A percentile compares a stretch with the other conserved stretches of the same genome.
Evolutionary conservation across 2,329 filamentous ascomycete species (phyloP).

Genomic region (Ceratocystis papillata): DNA sequence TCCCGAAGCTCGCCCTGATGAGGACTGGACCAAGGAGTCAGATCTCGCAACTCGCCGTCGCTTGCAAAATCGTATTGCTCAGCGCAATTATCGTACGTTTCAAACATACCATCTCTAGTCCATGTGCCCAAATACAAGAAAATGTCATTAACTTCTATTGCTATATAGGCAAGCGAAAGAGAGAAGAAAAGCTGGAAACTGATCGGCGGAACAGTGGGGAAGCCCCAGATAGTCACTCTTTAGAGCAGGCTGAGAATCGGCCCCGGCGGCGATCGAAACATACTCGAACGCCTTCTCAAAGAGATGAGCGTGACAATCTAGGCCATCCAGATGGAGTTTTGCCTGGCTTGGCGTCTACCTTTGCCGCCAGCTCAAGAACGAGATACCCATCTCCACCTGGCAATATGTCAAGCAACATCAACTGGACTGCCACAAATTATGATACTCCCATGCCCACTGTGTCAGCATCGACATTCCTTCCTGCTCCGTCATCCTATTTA

Average conservation of each 20-base stretch:
- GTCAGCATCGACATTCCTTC: neutral
- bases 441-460: neutral
- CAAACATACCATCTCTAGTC: slow-evolving; percentile 53
- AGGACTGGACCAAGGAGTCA: slow-evolving; percentile 99
- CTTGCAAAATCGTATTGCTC: slow-evolving; percentile 66
- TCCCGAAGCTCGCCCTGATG: slow-evolving; percentile 85
- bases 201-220: slow-evolving; percentile 11
- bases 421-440: neutral
- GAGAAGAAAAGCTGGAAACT: slow-evolving; percentile 16
- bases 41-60: slow-evolving; percentile 82
- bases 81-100: slow-evolving; percentile 62
- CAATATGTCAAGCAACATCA: neutral
- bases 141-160: neutral
- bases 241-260: slow-evolving; percentile 3
- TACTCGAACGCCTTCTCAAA: neutral
- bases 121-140: neutral
- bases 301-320: neutral
- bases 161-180: slow-evolving; percentile 19
- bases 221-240: neutral
- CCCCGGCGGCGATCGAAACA: slow-evolving; percentile 1
- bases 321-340: neutral
- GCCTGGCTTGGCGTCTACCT: neutral
- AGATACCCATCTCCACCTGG: neutral
- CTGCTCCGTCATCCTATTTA: neutral
- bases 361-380: neutral